Evolutionary conservation across 2,329 filamentous ascomycete species (phyloP), one percentile per base, ranked within the genome.

Genomic region (Epicoccum nigrum): DNA sequence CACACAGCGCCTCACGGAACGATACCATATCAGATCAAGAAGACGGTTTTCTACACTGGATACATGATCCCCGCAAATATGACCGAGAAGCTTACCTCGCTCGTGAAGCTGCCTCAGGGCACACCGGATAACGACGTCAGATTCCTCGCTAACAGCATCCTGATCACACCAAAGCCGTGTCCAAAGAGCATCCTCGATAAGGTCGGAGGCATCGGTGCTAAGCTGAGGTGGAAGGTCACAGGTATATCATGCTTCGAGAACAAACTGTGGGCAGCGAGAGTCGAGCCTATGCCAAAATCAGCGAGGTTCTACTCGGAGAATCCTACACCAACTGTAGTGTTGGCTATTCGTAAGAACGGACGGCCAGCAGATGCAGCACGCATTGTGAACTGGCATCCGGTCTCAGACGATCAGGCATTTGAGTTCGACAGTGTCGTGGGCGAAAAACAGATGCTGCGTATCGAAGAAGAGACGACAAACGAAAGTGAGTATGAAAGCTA

Each of bases 21-120:
- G 27, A 74, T 76, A 37, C 80, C 76, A 1, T 76, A 94, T 54
- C 81, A 84, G 61, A 90, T 99, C 70, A 91, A 90, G 72, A 92
- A 92, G 69, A 90, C 86, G 1, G 87, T 96, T 41, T 91, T 92
- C 74, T 97, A 93, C 75, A 97, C 94, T 1, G 91, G 90, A 41
- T 97, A 99, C 74, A 84, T 96, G 74, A 87, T 99, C 59, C 81
- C 81, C 32, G 79, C 85, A 39, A 79, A 83, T 20, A 90, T 94
- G 70, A 87, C 87, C 2, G 83, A 89, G 65, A 85, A 83, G 47
- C 79, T 97, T 30, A 82, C 89, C 48, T 81, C 83, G 5, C 80
- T 96, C n/a, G 85, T 86, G 23, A 68, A 85, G 43, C 77, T 90
- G 16, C 87, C 87, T 4, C 67, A 78, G 4, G 81, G 82, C 51